phyloP scores from a whole-genome alignment of 192 early-diverging fungal genomes.

The Entomortierella chlamydospora region DNA sequence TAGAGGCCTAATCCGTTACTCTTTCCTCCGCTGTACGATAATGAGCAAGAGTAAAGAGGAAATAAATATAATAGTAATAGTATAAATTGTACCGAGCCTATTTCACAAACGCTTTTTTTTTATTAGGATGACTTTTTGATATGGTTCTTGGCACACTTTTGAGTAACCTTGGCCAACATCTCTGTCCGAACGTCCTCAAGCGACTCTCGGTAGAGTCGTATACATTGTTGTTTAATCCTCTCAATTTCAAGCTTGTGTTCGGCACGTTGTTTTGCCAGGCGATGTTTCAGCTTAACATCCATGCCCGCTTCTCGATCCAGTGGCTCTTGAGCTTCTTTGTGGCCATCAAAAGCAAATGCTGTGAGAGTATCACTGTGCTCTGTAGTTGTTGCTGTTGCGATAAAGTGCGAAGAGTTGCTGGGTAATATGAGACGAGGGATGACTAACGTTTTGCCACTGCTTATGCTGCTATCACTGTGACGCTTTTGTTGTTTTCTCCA shows the following conservation, averaged over 20 bases:
- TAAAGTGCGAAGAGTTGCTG: neutral
- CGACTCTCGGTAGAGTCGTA: slow-evolving; percentile 18
- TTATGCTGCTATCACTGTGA: slow-evolving; percentile 10
- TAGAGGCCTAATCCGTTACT: no score
- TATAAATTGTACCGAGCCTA: no score
- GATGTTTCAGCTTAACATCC: neutral
- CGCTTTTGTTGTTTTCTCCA: neutral
- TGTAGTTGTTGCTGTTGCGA: neutral
- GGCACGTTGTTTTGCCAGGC: slow-evolving; percentile 1
- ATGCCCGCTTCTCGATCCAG: neutral
- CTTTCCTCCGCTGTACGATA: no score
- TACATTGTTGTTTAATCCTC: slow-evolving; percentile 21
- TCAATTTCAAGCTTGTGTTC: slow-evolving; percentile 20
- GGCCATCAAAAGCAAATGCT: neutral
- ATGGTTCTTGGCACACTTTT: neutral
- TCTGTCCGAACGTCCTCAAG: slow-evolving; percentile 20
- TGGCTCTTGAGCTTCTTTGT: neutral
- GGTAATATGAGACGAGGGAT: neutral
- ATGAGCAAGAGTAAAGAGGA: neutral
- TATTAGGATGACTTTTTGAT: neutral
- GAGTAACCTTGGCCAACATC: slow-evolving; percentile 9
- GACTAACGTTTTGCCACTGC: slow-evolving; percentile 17
- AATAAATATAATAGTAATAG: neutral
- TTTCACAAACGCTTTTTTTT: neutral
- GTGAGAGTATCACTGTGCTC: neutral